Base-by-base conservation (phyloP, 2,329 filamentous ascomycete species). In the Keithomyces neogunnii region DNA sequence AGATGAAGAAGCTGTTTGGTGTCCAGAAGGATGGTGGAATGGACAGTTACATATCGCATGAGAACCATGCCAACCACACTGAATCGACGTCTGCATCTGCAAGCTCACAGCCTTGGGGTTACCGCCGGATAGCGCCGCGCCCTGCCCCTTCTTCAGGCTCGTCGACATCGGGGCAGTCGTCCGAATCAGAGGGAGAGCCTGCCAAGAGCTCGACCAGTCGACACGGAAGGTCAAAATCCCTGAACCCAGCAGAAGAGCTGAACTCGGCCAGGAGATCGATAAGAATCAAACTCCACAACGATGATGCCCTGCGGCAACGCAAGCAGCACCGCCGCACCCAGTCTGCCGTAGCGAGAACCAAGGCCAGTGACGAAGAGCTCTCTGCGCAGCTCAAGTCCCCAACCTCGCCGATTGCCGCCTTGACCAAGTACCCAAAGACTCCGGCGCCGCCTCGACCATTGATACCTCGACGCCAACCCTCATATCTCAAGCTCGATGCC, bases 361-460 rank as follows among this genome's bases (percentile, higher is more conserved):
- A 73, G 54, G 66, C 63, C 42, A 71, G 68, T 56, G 67, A 72
- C 43, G 63, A 67, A 46, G 77, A 84, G 53, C 74, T 89, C 53
- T 84, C 89, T 5, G 86, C 89, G 47, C 88, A 89, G 53, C 77
- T 99, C 55, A 99, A 99, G 67, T 97, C 93, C 11, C 93, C 93
- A 3, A 95, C 89, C 3, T 95, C 91, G 31, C 87, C 90, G 49
- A 79, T 84, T 30, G 80, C 84, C 11, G 83, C 79, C 62, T 74
- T 96, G 61, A 95, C 89, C 30, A 90, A 85, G 69, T 99, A 97
- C 65, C 92, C 93, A 49, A 89, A 89, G 64, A 87, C 88, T 30
- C 92, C 91, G 26, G 86, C 88, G 39, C 91, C 93, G 46, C 93
- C 93, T 45, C 82, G 92, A 54, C 93, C 93, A 3, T 75, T 99